Evolutionary conservation across 495 filamentous ascomycete species (phyloP).

Genomic region (Cercophora scortea): DNA sequence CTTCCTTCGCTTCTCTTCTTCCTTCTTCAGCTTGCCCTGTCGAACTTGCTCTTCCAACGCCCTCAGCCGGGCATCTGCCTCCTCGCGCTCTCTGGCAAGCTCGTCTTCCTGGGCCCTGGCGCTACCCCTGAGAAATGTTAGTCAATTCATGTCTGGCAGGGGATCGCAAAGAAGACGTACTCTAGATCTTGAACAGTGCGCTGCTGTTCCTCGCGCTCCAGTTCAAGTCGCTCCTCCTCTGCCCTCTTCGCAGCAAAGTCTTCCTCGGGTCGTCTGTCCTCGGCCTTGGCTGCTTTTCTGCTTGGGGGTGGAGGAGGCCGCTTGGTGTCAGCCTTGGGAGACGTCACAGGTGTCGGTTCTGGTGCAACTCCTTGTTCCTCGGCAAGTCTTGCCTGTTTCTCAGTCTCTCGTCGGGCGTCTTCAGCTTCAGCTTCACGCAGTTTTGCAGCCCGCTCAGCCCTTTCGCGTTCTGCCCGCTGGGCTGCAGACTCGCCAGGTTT

Average conservation of each 20-base stretch:
- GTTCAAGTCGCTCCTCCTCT: slow-evolving; percentile 48
- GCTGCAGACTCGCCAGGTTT: slow-evolving; percentile 67
- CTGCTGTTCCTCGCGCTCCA: slow-evolving; percentile 74
- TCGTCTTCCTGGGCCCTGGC: slow-evolving; percentile 70
- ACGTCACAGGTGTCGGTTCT: slow-evolving; percentile 41
- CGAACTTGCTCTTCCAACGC: slow-evolving; percentile 91
- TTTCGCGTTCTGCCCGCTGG: slow-evolving; percentile 83
- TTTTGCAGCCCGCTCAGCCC: slow-evolving; percentile 77
- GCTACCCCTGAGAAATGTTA: slow-evolving; percentile 53
- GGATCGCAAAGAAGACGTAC: slow-evolving; percentile 51
- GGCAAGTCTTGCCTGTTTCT: slow-evolving; percentile 75
- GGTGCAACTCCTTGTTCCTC: slow-evolving; percentile 60
- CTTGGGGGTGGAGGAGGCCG: slow-evolving; percentile 83
- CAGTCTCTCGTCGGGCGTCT: slow-evolving; percentile 81
- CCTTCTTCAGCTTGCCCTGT: slow-evolving; percentile 92
- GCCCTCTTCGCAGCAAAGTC: slow-evolving; percentile 42
- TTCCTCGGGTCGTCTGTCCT: slow-evolving; percentile 41
- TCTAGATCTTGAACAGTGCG: slow-evolving; percentile 68
- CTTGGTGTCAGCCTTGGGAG: slow-evolving; percentile 53
- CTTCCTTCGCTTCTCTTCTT: slow-evolving; percentile 86
- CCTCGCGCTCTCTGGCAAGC: slow-evolving; percentile 69
- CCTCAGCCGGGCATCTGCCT: slow-evolving; percentile 70
- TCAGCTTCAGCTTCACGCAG: slow-evolving; percentile 88
- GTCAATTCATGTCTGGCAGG: slow-evolving; percentile 12
- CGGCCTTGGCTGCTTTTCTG: slow-evolving; percentile 59